Evolutionary conservation across 78 protist species (phyloP).

Genomic region (Dictyostelium discoideum): DNA sequence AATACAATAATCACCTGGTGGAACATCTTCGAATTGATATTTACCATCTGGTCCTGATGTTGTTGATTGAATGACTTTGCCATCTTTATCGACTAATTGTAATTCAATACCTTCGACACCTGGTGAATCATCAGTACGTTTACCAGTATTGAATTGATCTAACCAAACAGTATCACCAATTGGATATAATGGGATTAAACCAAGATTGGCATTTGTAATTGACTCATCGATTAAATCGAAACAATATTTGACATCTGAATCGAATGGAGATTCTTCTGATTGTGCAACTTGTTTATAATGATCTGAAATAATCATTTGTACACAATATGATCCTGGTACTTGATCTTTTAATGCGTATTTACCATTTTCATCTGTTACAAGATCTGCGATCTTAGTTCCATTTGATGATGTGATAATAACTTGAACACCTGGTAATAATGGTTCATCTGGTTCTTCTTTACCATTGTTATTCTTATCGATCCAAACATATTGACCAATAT

Average conservation of each 20-base stretch:
- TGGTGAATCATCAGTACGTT: background rate
- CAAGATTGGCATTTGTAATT: background rate
- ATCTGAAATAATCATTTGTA: conserved; percentile 2
- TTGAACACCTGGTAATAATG: background rate
- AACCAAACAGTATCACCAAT: conserved; percentile 26
- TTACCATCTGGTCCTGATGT: background rate
- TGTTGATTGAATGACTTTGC: background rate
- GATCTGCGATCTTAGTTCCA: background rate
- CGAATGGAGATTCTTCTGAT: background rate
- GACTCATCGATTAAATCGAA: background rate
- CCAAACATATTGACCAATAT: conserved; percentile 22
- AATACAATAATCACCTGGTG: conserved; percentile 11
- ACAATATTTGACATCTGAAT: background rate
- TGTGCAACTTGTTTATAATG: background rate
- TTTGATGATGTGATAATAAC: background rate
- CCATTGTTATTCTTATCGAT: conserved; percentile 25
- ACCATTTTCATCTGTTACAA: conserved; percentile 16
- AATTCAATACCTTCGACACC: background rate
- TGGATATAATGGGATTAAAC: background rate
- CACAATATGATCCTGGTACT: conserved; percentile 30
- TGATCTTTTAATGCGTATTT: background rate
- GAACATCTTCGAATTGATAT: background rate
- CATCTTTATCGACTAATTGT: background rate
- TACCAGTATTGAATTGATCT: background rate
- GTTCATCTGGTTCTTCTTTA: background rate